Evolutionary conservation across 805 yeast genomes (phyloP).

Genomic region (Myxozyma mucilagina): DNA sequence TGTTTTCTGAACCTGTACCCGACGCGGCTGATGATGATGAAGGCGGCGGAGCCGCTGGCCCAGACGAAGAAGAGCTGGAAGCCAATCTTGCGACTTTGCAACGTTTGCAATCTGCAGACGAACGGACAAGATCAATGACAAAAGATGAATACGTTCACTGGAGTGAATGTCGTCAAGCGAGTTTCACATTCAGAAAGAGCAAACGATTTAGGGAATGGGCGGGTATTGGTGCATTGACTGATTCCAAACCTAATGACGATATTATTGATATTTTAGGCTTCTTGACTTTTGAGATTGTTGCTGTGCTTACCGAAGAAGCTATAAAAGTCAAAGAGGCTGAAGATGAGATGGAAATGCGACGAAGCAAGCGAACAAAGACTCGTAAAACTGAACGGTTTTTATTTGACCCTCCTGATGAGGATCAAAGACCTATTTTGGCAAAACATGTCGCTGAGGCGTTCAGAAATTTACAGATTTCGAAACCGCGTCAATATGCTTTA

Average conservation of each 20-base stretch:
- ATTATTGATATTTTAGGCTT: slow-evolving; percentile 95
- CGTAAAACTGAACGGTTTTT: slow-evolving; percentile 55
- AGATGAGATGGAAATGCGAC: slow-evolving; percentile 47
- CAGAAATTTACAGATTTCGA: slow-evolving; percentile 66
- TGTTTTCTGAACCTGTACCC: slow-evolving; percentile 87
- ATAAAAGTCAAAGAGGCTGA: slow-evolving; percentile 73
- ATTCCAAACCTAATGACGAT: slow-evolving; percentile 91
- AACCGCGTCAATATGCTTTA: slow-evolving; percentile 60
- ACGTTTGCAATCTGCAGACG: slow-evolving; percentile 88
- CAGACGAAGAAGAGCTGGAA: slow-evolving; percentile 85
- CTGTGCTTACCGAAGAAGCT: slow-evolving; percentile 90
- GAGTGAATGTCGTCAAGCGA: slow-evolving; percentile 98
- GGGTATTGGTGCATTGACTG: slow-evolving; percentile 77
- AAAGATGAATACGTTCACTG: slow-evolving; percentile 97
- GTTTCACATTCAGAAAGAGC: slow-evolving; percentile 92
- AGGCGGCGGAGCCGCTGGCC: slow-evolving; percentile 34
- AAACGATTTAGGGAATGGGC: slow-evolving; percentile 97
- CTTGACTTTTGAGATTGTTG: slow-evolving; percentile 93
- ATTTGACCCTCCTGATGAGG: slow-evolving; percentile 87
- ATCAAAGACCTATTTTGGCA: slow-evolving; percentile 72
- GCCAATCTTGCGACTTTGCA: slow-evolving; percentile 87
- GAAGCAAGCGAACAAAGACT: slow-evolving; percentile 44
- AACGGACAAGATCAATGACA: slow-evolving; percentile 90
- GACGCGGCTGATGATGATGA: slow-evolving; percentile 59
- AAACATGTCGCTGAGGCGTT: slow-evolving; percentile 87